phyloP scores from a whole-genome alignment of 306 rosid species.

The Macrotyloma uniflorum region DNA sequence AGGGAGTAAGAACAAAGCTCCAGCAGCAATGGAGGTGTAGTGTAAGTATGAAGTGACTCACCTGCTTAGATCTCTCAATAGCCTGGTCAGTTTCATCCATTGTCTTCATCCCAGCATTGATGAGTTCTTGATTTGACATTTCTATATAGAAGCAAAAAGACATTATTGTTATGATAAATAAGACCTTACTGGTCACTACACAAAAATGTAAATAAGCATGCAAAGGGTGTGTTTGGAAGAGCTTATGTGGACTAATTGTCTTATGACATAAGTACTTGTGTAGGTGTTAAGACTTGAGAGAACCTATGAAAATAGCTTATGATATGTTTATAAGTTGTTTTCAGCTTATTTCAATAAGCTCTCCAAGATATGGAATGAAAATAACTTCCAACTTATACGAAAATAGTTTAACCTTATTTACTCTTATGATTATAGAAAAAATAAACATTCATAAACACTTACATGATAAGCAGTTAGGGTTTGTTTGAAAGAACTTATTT shows the following conservation, averaged over 20 bases:
- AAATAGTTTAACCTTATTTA: too few relatives aligned
- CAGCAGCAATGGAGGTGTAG: conserved; percentile 15
- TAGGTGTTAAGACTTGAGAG: too few relatives aligned
- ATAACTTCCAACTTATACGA: too few relatives aligned
- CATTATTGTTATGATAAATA: conserved; percentile 32
- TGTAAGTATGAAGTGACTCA: conserved; percentile 36
- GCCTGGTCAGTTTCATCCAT: conserved; percentile 99
- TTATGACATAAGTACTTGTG: not conserved
- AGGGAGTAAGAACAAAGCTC: conserved; percentile 39
- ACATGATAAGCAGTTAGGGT: too few relatives aligned
- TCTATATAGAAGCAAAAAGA: conserved; percentile 55
- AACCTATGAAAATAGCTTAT: not conserved
- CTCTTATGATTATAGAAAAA: too few relatives aligned
- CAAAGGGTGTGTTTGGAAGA: not conserved
- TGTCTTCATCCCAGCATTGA: conserved; percentile 76
- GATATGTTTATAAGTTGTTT: too few relatives aligned
- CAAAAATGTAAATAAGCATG: conserved; percentile 14
- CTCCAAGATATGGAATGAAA: too few relatives aligned
- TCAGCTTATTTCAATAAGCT: too few relatives aligned
- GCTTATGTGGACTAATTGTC: not conserved
- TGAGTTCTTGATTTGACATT: conserved; percentile 96
- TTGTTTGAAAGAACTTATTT: too few relatives aligned
- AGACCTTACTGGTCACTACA: not conserved
- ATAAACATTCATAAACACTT: too few relatives aligned
- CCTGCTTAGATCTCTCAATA: conserved; percentile 89